Conservation (phyloP, 2,329 filamentous ascomycete genomes). For the Drechslerella stenobrocha region DNA sequence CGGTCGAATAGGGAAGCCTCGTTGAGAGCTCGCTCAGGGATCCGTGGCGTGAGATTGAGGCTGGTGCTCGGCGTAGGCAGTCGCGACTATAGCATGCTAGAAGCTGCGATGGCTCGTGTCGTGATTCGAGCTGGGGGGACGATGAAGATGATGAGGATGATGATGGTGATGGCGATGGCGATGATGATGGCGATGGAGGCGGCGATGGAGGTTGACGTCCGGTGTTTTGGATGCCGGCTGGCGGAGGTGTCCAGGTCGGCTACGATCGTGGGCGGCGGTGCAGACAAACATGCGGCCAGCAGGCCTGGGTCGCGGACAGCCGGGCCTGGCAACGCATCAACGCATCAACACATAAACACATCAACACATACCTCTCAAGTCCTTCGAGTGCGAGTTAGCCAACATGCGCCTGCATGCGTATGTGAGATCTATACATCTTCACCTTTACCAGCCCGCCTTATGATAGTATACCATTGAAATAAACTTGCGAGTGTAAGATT, state of each 20-base stretch:
- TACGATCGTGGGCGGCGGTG: constrained; percentile 12
- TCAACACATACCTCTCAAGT: neutral
- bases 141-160: constrained; percentile 3
- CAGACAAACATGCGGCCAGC: constrained; percentile 12
- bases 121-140: neutral
- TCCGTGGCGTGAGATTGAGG: neutral
- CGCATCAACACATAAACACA: constrained; percentile 6
- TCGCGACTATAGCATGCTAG: neutral
- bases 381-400: too few species aligned
- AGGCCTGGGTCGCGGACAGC: constrained; percentile 32
- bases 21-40: constrained; percentile 17
- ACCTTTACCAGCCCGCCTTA: too few species aligned
- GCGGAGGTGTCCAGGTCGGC: constrained; percentile 1
- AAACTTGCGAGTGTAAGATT: too few species aligned
- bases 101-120: constrained; percentile 1
- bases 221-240: too few species aligned
- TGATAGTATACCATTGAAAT: too few species aligned
- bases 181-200: constrained; percentile 13
- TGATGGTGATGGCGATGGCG: constrained; percentile 23
- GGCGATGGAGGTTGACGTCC: neutral
- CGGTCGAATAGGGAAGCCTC: constrained; percentile 29
- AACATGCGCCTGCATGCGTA: too few species aligned
- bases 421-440: too few species aligned
- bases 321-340: constrained; percentile 42
- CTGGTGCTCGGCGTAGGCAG: neutral